Conservation (phyloP, 2,329 filamentous ascomycete genomes). For the Trichoderma gracile region DNA sequence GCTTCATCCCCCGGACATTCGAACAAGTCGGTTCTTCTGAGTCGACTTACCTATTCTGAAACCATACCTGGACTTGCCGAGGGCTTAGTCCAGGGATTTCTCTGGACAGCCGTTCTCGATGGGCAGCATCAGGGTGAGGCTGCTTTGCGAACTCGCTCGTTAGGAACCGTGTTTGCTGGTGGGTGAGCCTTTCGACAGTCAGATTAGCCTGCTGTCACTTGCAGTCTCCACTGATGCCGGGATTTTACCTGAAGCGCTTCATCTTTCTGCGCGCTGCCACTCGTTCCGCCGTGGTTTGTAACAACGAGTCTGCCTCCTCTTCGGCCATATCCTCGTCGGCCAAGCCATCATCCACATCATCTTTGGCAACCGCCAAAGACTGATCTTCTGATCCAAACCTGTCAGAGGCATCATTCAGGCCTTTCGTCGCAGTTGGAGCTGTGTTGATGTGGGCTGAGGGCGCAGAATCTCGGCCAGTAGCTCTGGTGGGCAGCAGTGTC, state of each 20-base stretch:
- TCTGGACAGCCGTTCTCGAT: conserved; percentile 80
- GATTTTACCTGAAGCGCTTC: conserved; percentile 74
- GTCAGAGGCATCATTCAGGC: conserved; percentile 1
- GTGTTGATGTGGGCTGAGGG: conserved; percentile 45
- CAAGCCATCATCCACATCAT: conserved; percentile 53
- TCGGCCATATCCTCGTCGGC: conserved; percentile 62
- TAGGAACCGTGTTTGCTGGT: conserved; percentile 94
- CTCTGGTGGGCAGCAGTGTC: conserved; percentile 43
- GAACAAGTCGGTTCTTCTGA: conserved; percentile 30
- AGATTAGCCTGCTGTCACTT: neutral
- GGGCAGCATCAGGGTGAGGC: conserved; percentile 88
- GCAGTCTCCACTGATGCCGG: neutral
- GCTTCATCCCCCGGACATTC: neutral
- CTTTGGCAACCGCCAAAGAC: conserved; percentile 29
- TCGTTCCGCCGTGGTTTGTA: conserved; percentile 58
- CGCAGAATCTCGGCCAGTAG: conserved; percentile 43
- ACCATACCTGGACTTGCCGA: conserved; percentile 96
- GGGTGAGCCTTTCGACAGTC: conserved; percentile 71
- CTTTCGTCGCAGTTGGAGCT: conserved; percentile 24
- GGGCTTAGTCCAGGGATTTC: conserved; percentile 92
- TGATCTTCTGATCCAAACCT: conserved; percentile 24
- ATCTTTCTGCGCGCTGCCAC: conserved; percentile 62
- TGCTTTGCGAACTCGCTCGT: conserved; percentile 98
- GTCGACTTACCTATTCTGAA: conserved; percentile 84
- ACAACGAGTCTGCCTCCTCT: conserved; percentile 39